Evolutionary conservation across 306 rosid species (phyloP).

Genomic region (Neltuma alba): DNA sequence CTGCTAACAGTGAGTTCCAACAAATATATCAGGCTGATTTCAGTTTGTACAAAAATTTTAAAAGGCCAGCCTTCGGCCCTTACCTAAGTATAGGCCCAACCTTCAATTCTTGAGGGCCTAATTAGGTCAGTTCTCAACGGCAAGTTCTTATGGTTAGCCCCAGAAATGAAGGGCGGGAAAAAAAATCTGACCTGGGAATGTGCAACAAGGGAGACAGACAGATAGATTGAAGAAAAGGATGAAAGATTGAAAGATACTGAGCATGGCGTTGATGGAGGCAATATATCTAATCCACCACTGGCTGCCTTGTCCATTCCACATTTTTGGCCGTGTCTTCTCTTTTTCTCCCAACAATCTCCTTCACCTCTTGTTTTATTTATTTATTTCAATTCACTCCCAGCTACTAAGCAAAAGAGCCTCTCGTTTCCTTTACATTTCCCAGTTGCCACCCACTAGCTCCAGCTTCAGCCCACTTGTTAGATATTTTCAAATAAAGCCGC

Average conservation of each 20-base stretch:
- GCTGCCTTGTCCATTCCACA: background rate
- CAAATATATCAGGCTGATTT: too few species aligned
- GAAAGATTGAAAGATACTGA: too few species aligned
- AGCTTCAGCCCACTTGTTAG: background rate
- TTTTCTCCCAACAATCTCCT: constrained; percentile 18
- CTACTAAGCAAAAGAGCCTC: constrained; percentile 21
- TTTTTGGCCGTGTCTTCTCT: background rate
- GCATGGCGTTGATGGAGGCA: background rate
- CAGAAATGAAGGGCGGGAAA: too few species aligned
- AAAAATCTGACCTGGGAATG: too few species aligned
- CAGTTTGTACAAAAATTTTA: too few species aligned
- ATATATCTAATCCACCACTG: background rate
- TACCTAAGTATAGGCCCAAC: background rate
- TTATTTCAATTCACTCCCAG: background rate
- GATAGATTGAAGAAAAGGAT: too few species aligned
- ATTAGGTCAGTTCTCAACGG: background rate
- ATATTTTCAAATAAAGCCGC: background rate
- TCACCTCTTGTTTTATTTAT: background rate
- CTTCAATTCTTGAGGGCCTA: background rate
- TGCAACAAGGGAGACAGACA: background rate
- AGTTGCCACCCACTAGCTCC: background rate
- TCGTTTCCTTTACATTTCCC: constrained; percentile 15
- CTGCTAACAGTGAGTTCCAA: too few species aligned
- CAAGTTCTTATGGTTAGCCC: background rate
- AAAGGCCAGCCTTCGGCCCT: background rate